Conservation (phyloP, 1,139 yeast species). For the Tardiomyces digboiensis region DNA sequence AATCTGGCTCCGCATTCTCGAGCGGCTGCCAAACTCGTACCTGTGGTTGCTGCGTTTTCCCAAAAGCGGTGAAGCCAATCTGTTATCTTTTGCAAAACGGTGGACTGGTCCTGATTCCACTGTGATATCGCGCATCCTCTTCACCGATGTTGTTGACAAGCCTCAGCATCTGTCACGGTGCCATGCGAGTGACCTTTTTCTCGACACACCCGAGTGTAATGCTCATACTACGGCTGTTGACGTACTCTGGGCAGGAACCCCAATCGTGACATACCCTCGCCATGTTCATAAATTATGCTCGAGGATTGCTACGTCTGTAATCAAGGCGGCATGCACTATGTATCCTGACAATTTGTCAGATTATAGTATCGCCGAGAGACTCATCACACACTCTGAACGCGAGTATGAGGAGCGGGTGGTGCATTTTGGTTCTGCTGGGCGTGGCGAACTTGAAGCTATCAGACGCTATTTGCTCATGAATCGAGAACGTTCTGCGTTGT, state of each 20-base stretch:
- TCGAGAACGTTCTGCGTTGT: conserved; percentile 18
- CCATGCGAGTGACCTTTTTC: conserved; percentile 23
- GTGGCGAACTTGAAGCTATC: conserved; percentile 13
- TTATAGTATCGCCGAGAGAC: conserved; percentile 10
- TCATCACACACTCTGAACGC: conserved; percentile 18
- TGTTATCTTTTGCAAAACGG: conserved; percentile 16
- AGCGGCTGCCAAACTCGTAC: conserved; percentile 21
- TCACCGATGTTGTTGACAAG: conserved; percentile 27
- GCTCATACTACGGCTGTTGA: conserved; percentile 31
- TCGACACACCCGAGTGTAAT: conserved; percentile 30
- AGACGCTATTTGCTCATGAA: conserved; percentile 17
- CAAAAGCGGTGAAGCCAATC: conserved; percentile 20
- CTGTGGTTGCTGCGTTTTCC: conserved; percentile 28
- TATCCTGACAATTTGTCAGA: no score
- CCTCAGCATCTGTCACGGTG: conserved; percentile 23
- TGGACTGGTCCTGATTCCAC: conserved; percentile 20
- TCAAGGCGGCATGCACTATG: conserved; percentile 14
- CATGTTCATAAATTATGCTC: conserved; percentile 25
- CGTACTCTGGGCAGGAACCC: conserved; percentile 27
- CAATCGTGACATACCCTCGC: conserved; percentile 24
- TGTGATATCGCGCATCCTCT: conserved; percentile 18
- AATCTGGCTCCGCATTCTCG: conserved; percentile 22
- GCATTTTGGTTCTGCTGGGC: conserved; percentile 14
- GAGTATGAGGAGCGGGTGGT: conserved; percentile 22
- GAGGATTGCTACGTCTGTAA: conserved; percentile 24